Conservation (phyloP, 1,139 yeast genomes). For the Diutina ranongensis region DNA sequence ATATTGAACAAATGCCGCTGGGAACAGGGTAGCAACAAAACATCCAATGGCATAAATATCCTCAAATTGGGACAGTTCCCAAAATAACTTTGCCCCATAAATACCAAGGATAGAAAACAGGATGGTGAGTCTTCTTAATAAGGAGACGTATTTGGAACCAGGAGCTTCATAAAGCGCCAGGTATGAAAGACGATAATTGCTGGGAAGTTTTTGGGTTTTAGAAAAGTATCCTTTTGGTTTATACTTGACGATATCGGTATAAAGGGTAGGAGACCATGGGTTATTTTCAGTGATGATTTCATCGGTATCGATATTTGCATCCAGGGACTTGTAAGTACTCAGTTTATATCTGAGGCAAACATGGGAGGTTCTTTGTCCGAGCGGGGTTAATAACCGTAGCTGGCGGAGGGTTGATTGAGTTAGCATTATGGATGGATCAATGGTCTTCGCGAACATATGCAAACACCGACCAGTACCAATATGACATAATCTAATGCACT, state of each 20-base stretch:
- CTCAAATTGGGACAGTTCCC: slow-evolving; percentile 45
- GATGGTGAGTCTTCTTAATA: slow-evolving; percentile 40
- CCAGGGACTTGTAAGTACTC: slow-evolving; percentile 18
- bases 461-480: no score
- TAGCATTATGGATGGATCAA: not conserved
- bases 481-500: no score
- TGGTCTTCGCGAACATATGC: no score
- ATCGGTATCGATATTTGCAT: slow-evolving; percentile 29
- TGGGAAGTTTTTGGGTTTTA: slow-evolving; percentile 23
- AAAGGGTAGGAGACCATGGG: slow-evolving; percentile 39
- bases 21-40: slow-evolving; percentile 27
- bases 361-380: no score
- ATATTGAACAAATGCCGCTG: slow-evolving; percentile 41
- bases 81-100: slow-evolving; percentile 43
- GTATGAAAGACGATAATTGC: slow-evolving; percentile 38
- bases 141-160: slow-evolving; percentile 41
- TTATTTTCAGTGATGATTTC: slow-evolving; percentile 31
- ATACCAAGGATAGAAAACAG: slow-evolving; percentile 45
- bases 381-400: not conserved
- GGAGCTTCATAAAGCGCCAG: slow-evolving; percentile 48
- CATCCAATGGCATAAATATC: slow-evolving; percentile 39
- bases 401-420: not conserved
- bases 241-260: slow-evolving; percentile 25
- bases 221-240: slow-evolving; percentile 12
- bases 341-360: slow-evolving; percentile 8